Evolutionary conservation across 176 grass and related monocot species (phyloP).

Genomic region (Triticum urartu): DNA sequence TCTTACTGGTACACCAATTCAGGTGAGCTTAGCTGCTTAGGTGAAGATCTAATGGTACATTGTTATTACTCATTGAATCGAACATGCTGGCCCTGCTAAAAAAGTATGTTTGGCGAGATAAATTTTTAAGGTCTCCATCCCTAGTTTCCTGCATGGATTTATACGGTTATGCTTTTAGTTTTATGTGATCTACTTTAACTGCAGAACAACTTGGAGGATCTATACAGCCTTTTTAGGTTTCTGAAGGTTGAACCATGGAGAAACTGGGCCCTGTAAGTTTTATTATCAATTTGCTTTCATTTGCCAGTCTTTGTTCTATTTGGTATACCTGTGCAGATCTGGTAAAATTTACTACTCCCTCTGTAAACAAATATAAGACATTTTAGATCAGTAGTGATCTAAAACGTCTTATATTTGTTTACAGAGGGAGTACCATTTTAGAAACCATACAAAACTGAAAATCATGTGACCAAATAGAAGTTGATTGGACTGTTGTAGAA

Average conservation of each 20-base stretch:
- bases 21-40: slow-evolving; percentile 48
- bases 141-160: slow-evolving; percentile 24
- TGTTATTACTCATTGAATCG: slow-evolving; percentile 9
- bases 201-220: slow-evolving; percentile 94
- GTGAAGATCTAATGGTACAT: not conserved
- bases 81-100: not conserved
- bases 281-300: slow-evolving; percentile 22
- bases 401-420: no score
- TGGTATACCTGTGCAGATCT: not conserved
- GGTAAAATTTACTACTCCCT: not conserved
- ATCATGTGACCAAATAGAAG: not conserved
- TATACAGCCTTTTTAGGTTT: slow-evolving; percentile 95
- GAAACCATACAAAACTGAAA: not conserved
- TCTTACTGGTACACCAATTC: slow-evolving; percentile 97
- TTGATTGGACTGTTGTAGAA: not conserved
- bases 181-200: slow-evolving; percentile 33
- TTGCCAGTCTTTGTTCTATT: not conserved
- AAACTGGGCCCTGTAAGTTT: slow-evolving; percentile 84
- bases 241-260: slow-evolving; percentile 92
- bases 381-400: no score
- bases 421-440: not conserved
- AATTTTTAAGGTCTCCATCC: not conserved
- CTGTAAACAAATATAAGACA: no score
- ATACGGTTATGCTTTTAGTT: slow-evolving; percentile 24
- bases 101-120: slow-evolving; percentile 1